These are phyloP conservation scores for Penicillium soppii DNA, from an alignment of 495 filamentous ascomycete species.

Conservation along the genomic window DNA sequence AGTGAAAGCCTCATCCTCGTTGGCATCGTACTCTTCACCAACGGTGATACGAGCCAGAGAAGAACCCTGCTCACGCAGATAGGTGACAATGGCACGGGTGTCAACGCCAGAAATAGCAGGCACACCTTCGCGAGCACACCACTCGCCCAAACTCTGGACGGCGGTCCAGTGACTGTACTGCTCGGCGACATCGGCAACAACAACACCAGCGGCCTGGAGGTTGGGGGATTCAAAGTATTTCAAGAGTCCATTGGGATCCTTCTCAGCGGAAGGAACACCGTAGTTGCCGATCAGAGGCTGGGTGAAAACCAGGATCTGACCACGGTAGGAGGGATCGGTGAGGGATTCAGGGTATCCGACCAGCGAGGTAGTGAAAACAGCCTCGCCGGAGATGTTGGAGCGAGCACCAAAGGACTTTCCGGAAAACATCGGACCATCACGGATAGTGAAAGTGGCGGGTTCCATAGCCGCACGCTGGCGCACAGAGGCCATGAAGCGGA, in stretches of 20 bases:
- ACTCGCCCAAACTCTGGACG: slow-evolving; percentile 86
- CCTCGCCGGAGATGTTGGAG: slow-evolving; percentile 88
- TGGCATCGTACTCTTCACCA: slow-evolving; percentile 97
- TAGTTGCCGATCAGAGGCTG: slow-evolving; percentile 99
- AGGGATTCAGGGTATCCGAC: slow-evolving; percentile 97
- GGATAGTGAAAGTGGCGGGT: slow-evolving; percentile 91
- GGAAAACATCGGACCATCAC: slow-evolving; percentile 89
- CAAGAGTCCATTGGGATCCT: slow-evolving; percentile 75
- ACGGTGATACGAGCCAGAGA: slow-evolving; percentile 93
- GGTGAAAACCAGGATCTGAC: slow-evolving; percentile 97
- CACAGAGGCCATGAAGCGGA: slow-evolving; percentile 68
- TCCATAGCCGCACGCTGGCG: slow-evolving; percentile 68
- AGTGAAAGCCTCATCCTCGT: slow-evolving; percentile 94
- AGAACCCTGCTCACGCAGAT: slow-evolving; percentile 91
- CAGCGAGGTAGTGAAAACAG: slow-evolving; percentile 90
- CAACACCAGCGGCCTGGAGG: slow-evolving; percentile 92
- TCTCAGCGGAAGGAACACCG: slow-evolving; percentile 76
- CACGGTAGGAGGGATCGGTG: slow-evolving; percentile 98
- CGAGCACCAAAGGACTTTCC: slow-evolving; percentile 92
- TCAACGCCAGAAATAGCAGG: slow-evolving; percentile 97
- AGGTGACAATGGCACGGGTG: slow-evolving; percentile 93
- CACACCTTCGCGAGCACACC: slow-evolving; percentile 94
- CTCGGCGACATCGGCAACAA: slow-evolving; percentile 90
- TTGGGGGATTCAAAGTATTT: slow-evolving; percentile 96
- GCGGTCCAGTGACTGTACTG: slow-evolving; percentile 99